Conservation (phyloP, 495 filamentous ascomycete species). For the Delitschia confertaspora region DNA sequence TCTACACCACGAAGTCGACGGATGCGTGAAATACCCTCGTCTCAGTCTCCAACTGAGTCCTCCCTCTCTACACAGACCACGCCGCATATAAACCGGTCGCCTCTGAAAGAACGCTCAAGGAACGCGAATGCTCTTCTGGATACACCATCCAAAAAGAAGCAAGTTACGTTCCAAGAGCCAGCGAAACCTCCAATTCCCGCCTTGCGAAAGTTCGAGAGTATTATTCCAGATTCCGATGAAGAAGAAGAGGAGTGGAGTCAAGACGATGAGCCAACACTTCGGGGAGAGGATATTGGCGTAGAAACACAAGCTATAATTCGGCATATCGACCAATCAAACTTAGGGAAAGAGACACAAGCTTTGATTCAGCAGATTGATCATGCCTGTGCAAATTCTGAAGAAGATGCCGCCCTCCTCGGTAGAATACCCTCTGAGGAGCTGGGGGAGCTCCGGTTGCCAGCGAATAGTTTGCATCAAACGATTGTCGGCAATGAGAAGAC, state of each 20-base stretch:
- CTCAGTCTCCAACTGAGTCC: conserved; percentile 35
- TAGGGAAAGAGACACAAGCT: conserved; percentile 16
- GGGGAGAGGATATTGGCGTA: background rate
- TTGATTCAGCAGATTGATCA: conserved; percentile 16
- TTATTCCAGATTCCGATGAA: conserved; percentile 22
- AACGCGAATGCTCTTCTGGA: conserved; percentile 15
- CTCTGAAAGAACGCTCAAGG: conserved; percentile 29
- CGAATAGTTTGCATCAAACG: too few relatives aligned
- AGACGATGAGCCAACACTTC: background rate
- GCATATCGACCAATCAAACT: conserved; percentile 1
- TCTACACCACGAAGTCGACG: conserved; percentile 25
- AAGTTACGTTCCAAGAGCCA: conserved; percentile 10
- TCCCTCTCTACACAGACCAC: conserved; percentile 29
- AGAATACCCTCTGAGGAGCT: conserved; percentile 7
- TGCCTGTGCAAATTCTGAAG: conserved; percentile 13
- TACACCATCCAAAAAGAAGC: conserved; percentile 14
- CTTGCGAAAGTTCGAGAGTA: conserved; percentile 1
- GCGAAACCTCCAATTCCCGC: background rate
- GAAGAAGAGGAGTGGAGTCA: conserved; percentile 3
- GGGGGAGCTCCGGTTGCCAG: too few relatives aligned
- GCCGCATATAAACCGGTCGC: conserved; percentile 14
- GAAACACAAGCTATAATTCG: conserved; percentile 15
- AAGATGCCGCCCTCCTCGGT: background rate
- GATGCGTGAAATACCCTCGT: conserved; percentile 33
- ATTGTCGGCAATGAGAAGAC: too few relatives aligned